These are phyloP conservation scores for Didymella exigua DNA, from an alignment of 2,329 filamentous ascomycete species.

Conservation along the genomic window DNA sequence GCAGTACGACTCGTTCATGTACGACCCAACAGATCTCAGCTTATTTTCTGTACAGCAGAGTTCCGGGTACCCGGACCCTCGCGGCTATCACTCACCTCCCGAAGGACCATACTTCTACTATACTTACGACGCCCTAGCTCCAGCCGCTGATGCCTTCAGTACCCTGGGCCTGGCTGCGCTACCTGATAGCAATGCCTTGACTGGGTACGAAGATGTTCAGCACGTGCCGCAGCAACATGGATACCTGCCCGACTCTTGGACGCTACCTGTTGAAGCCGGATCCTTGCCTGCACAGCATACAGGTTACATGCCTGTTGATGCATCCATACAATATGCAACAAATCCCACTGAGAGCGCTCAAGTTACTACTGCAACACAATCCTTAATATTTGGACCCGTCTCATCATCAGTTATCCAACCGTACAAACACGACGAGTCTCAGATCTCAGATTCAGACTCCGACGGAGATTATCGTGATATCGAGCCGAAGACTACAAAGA, in stretches of 20 bases:
- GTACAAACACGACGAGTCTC: background rate
- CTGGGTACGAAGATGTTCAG: background rate
- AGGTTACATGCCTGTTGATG: background rate
- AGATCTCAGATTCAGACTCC: background rate
- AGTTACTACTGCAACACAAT: background rate
- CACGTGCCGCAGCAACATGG: background rate
- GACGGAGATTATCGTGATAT: background rate
- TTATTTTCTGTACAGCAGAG: background rate
- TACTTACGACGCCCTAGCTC: background rate
- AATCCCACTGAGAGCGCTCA: background rate
- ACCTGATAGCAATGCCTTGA: background rate
- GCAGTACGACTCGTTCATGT: background rate
- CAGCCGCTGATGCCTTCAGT: background rate
- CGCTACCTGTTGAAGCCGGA: background rate
- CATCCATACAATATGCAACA: background rate
- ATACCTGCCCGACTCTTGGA: background rate
- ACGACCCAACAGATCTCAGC: background rate
- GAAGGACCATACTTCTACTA: conserved; percentile 4
- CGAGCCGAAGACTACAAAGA: background rate
- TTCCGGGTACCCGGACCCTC: conserved; percentile 1
- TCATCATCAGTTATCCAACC: background rate
- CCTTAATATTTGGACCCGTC: background rate
- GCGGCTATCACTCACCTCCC: conserved; percentile 5
- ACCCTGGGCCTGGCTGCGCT: background rate
- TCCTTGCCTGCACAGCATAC: background rate